phyloP scores from a whole-genome alignment of 768 basidiomycete species.

The Phylloporus rhodoxanthus region DNA sequence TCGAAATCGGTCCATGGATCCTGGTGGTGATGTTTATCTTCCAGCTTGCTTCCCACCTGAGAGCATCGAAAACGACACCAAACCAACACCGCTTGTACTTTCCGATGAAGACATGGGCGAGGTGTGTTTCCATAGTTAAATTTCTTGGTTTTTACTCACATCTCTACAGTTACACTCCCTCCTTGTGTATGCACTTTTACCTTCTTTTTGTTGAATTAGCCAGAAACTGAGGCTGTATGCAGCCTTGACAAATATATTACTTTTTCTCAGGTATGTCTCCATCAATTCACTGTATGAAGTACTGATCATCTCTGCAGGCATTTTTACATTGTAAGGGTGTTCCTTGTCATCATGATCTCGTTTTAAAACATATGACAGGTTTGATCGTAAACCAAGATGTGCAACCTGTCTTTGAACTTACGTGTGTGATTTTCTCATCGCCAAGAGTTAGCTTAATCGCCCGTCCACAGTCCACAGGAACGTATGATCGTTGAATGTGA shows the following conservation, averaged over 20 bases:
- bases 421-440: background rate
- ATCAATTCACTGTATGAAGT: constrained; percentile 31
- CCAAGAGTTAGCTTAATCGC: constrained; percentile 12
- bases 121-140: constrained; percentile 25
- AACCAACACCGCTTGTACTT: constrained; percentile 27
- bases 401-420: constrained; percentile 21
- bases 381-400: constrained; percentile 23
- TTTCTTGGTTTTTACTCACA: background rate
- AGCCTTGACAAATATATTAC: constrained; percentile 29
- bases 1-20: constrained; percentile 31
- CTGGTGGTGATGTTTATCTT: constrained; percentile 40
- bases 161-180: constrained; percentile 47
- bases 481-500: constrained; percentile 53
- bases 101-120: constrained; percentile 44
- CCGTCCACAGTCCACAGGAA: constrained; percentile 38
- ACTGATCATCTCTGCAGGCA: constrained; percentile 15
- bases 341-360: background rate
- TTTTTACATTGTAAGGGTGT: constrained; percentile 16
- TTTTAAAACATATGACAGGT: background rate
- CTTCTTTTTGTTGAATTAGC: background rate
- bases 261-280: constrained; percentile 24
- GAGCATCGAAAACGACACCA: constrained; percentile 12
- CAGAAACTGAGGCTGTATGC: constrained; percentile 39
- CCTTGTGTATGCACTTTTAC: constrained; percentile 41
- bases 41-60: constrained; percentile 52